phyloP scores from a whole-genome alignment of 2,329 filamentous ascomycete species.

The Sarocladium oryzae region DNA sequence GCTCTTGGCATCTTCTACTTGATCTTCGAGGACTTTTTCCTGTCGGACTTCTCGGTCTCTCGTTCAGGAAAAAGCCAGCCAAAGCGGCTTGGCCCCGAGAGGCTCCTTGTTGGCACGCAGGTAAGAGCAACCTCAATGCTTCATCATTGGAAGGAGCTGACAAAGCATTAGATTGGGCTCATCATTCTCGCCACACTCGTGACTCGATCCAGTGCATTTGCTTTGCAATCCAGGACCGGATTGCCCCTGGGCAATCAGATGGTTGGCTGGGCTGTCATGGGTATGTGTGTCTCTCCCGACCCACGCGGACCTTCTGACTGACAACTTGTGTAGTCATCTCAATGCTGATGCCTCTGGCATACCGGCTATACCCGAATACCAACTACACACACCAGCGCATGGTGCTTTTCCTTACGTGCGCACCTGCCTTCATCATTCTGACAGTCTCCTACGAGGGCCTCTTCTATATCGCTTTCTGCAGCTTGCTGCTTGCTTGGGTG shows the following conservation, averaged over 20 bases:
- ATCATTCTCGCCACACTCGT: conserved; percentile 76
- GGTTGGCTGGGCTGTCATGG: conserved; percentile 73
- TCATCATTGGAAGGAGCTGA: background rate
- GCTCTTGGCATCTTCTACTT: conserved; percentile 71
- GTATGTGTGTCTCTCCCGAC: conserved; percentile 37
- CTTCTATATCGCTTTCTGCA: conserved; percentile 87
- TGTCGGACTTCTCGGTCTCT: conserved; percentile 35
- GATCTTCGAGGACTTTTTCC: conserved; percentile 62
- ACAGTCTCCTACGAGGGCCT: conserved; percentile 96
- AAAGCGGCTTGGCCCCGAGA: conserved; percentile 29
- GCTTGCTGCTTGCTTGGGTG: conserved; percentile 81
- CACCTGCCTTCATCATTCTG: conserved; percentile 89
- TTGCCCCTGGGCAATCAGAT: conserved; percentile 83
- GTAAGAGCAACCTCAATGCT: conserved; percentile 27
- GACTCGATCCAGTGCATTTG: conserved; percentile 78
- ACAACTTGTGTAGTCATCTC: conserved; percentile 53
- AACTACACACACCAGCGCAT: conserved; percentile 88
- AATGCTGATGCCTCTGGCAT: conserved; percentile 71
- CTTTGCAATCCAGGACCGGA: conserved; percentile 77
- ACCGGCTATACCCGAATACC: conserved; percentile 71
- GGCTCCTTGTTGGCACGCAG: conserved; percentile 60
- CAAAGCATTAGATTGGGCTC: conserved; percentile 55
- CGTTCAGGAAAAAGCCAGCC: background rate
- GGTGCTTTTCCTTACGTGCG: conserved; percentile 86
- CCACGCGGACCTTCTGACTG: conserved; percentile 10